Conservation (phyloP, 1,284 basidiomycete genomes). For the Volvariella surrecta region DNA sequence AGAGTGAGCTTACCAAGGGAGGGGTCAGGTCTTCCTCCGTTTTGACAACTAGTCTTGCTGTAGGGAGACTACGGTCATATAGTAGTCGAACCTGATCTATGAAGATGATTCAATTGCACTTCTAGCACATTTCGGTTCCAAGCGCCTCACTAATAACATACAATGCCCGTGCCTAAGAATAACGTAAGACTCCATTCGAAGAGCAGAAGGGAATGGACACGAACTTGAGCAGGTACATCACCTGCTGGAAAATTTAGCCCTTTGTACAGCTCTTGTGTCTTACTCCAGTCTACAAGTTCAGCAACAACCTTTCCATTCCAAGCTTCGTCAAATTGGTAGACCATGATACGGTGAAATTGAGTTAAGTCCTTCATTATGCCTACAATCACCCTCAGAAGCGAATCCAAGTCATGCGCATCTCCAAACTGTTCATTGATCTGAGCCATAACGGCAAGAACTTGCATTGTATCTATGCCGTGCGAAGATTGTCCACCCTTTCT, state of each 20-base stretch:
- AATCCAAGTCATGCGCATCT: conserved; percentile 59
- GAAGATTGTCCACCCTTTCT: conserved; percentile 13
- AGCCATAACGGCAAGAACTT: conserved; percentile 72
- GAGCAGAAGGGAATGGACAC: conserved; percentile 13
- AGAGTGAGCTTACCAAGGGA: conserved; percentile 44
- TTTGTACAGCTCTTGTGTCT: conserved; percentile 73
- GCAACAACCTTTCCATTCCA: conserved; percentile 78
- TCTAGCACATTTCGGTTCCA: background rate
- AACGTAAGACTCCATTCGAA: conserved; percentile 3
- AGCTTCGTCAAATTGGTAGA: conserved; percentile 78
- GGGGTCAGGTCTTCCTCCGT: conserved; percentile 58
- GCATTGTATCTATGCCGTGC: conserved; percentile 59
- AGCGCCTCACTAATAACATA: conserved; percentile 35
- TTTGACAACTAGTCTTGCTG: conserved; percentile 71
- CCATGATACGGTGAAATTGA: conserved; percentile 79
- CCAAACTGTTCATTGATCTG: conserved; percentile 85
- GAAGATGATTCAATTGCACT: conserved; percentile 1
- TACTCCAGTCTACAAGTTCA: conserved; percentile 79
- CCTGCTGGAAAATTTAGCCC: conserved; percentile 63
- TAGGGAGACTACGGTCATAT: conserved; percentile 73
- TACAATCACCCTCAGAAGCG: conserved; percentile 72
- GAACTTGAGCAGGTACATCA: conserved; percentile 51
- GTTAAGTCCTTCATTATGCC: conserved; percentile 80
- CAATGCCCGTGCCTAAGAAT: conserved; percentile 31
- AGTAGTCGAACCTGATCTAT: conserved; percentile 78